Evolutionary conservation across 2,329 filamentous ascomycete species (phyloP).

Genomic region (Calonectria pseudoreteaudii): DNA sequence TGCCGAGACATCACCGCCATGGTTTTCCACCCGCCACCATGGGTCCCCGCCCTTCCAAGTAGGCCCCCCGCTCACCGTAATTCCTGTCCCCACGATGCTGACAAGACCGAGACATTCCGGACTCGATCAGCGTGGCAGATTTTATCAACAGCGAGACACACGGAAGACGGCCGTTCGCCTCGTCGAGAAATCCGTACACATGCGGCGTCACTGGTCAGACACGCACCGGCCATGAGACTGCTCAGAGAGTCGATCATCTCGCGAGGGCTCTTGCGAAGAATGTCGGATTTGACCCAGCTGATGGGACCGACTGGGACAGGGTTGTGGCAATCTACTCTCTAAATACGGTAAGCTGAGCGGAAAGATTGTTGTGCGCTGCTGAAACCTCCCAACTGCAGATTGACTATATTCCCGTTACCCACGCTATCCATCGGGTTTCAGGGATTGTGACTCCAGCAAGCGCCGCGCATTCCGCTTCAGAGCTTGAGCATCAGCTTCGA

Average conservation of each 20-base stretch:
- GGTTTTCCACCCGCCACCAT: background rate
- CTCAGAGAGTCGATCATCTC: background rate
- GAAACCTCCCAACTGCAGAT: background rate
- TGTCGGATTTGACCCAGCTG: background rate
- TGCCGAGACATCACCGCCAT: background rate
- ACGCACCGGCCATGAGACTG: background rate
- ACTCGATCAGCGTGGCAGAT: background rate
- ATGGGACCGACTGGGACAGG: constrained; percentile 1
- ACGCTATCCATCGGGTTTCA: constrained; percentile 75
- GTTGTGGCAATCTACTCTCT: background rate
- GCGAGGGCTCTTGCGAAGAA: background rate
- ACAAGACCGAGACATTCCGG: background rate
- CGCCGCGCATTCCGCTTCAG: constrained; percentile 73
- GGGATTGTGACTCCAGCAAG: constrained; percentile 78
- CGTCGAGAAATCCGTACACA: background rate
- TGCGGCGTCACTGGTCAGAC: background rate
- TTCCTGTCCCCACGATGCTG: background rate
- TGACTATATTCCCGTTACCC: constrained; percentile 51
- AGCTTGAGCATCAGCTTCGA: constrained; percentile 75
- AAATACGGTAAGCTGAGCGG: background rate
- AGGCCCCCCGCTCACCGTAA: background rate
- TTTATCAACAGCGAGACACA: constrained; percentile 1
- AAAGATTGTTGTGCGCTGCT: background rate
- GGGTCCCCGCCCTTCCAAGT: background rate
- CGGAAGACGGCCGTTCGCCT: background rate